These are phyloP conservation scores for Starmerella riodocensis DNA, from an alignment of 805 yeast genomes.

Conservation along the genomic window DNA sequence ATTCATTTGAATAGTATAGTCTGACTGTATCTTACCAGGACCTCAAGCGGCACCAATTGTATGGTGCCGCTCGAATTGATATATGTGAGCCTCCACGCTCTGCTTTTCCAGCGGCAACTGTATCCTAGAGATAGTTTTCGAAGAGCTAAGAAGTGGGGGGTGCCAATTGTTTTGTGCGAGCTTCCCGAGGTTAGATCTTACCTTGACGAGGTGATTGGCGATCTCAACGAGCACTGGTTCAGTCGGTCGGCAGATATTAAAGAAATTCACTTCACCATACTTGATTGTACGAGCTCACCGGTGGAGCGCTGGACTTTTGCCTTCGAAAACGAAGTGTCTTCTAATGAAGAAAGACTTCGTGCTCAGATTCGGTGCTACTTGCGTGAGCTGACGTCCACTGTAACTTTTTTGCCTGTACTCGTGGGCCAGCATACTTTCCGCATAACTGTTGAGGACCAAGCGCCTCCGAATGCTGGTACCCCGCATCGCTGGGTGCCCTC, in stretches of 20 bases:
- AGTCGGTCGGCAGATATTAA: conserved; percentile 42
- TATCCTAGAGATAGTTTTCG: conserved; percentile 80
- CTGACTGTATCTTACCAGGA: too few relatives aligned
- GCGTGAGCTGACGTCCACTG: conserved; percentile 79
- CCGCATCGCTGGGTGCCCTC: not conserved
- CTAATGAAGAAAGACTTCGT: conserved; percentile 38
- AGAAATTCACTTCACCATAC: conserved; percentile 53
- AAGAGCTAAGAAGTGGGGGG: conserved; percentile 63
- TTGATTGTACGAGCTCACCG: conserved; percentile 50
- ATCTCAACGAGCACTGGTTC: conserved; percentile 35
- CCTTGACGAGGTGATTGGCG: conserved; percentile 51
- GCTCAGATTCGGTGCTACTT: conserved; percentile 72
- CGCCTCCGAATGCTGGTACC: not conserved
- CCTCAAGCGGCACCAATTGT: too few relatives aligned
- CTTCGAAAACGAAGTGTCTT: conserved; percentile 15
- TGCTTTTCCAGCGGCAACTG: conserved; percentile 77
- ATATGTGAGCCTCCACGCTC: conserved; percentile 65
- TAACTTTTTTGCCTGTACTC: conserved; percentile 69
- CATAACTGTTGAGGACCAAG: conserved; percentile 58
- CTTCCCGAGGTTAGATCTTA: conserved; percentile 68
- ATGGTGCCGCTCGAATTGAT: conserved; percentile 49
- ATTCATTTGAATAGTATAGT: too few relatives aligned
- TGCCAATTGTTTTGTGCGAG: conserved; percentile 54
- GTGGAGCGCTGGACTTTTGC: conserved; percentile 84
- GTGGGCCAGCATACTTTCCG: conserved; percentile 61